phyloP scores from a whole-genome alignment of 108 stramenopile species.

The Parietichytrium sp. region DNA sequence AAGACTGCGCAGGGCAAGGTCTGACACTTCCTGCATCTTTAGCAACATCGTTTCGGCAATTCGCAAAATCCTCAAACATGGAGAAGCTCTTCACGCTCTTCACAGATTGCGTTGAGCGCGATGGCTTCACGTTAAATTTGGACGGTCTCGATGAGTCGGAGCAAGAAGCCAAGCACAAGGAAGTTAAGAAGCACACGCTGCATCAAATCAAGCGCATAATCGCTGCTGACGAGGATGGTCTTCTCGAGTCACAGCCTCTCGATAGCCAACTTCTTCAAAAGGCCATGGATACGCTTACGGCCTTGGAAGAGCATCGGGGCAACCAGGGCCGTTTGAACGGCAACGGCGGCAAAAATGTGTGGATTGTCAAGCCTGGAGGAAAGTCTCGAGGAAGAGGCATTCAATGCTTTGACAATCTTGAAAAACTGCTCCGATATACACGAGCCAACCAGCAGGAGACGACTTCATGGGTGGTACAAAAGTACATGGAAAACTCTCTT shows the following conservation, averaged over 20 bases:
- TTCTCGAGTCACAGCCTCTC: not conserved
- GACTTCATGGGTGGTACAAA: slow-evolving; percentile 68
- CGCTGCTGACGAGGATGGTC: not conserved
- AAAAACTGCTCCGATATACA: slow-evolving; percentile 40
- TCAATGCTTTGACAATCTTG: slow-evolving; percentile 52
- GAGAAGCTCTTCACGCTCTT: not conserved
- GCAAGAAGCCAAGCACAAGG: not conserved
- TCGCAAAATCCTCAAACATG: not conserved
- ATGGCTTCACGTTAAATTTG: no score
- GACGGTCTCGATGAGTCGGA: not conserved
- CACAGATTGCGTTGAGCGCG: not conserved
- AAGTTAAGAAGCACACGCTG: not conserved
- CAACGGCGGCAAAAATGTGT: slow-evolving; percentile 53
- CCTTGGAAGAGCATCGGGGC: not conserved
- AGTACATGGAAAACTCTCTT: slow-evolving; percentile 71
- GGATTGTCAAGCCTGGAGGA: slow-evolving; percentile 69
- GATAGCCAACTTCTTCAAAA: not conserved
- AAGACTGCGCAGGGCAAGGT: not conserved
- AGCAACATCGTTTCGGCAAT: not conserved
- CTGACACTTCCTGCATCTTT: not conserved
- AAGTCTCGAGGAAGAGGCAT: slow-evolving; percentile 65
- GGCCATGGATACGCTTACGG: not conserved
- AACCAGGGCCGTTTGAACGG: slow-evolving; percentile 54
- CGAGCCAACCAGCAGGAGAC: slow-evolving; percentile 32
- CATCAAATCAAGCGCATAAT: not conserved